These are phyloP conservation scores for Garcileccinum viscosum DNA, from an alignment of 1,284 basidiomycete genomes.

Conservation along the genomic window DNA sequence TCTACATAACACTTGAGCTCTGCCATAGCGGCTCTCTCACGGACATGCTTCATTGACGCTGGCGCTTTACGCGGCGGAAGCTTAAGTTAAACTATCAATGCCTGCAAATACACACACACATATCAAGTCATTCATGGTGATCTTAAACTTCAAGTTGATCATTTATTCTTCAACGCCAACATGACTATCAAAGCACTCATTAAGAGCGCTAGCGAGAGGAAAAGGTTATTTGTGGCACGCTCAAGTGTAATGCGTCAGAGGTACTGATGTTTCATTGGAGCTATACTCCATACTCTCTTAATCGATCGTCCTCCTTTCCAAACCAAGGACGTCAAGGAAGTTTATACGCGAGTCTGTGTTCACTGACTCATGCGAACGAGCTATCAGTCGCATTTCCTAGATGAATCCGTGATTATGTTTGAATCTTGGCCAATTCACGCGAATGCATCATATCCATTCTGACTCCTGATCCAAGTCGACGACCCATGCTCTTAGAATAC, in stretches of 20 bases:
- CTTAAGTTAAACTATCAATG: slow-evolving; percentile 94
- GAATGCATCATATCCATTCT: too few relatives aligned
- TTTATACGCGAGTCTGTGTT: slow-evolving; percentile 84
- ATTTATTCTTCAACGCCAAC: slow-evolving; percentile 88
- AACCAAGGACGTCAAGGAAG: slow-evolving; percentile 95
- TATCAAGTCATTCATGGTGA: slow-evolving; percentile 97
- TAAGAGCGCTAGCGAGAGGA: slow-evolving; percentile 93
- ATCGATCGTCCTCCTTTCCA: slow-evolving; percentile 97
- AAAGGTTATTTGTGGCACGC: slow-evolving; percentile 99
- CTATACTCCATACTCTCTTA: slow-evolving; percentile 94
- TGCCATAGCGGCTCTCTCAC: slow-evolving; percentile 89
- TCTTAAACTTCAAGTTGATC: slow-evolving; percentile 94
- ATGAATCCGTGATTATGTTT: too few relatives aligned
- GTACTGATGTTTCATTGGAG: slow-evolving; percentile 96
- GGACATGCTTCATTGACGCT: slow-evolving; percentile 90
- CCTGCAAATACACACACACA: slow-evolving; percentile 95
- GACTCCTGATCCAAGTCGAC: too few relatives aligned
- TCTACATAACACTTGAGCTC: slow-evolving; percentile 96
- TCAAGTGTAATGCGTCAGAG: slow-evolving; percentile 98
- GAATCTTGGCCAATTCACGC: too few relatives aligned
- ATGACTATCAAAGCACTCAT: slow-evolving; percentile 98
- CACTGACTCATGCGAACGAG: too few relatives aligned
- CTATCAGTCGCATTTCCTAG: too few relatives aligned
- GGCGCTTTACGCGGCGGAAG: slow-evolving; percentile 90
- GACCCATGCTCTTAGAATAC: too few relatives aligned